A percentile compares a stretch with the other conserved stretches of the same genome.
phyloP scores from a whole-genome alignment of 768 basidiomycete species.

The Auriscalpium vulgare region DNA sequence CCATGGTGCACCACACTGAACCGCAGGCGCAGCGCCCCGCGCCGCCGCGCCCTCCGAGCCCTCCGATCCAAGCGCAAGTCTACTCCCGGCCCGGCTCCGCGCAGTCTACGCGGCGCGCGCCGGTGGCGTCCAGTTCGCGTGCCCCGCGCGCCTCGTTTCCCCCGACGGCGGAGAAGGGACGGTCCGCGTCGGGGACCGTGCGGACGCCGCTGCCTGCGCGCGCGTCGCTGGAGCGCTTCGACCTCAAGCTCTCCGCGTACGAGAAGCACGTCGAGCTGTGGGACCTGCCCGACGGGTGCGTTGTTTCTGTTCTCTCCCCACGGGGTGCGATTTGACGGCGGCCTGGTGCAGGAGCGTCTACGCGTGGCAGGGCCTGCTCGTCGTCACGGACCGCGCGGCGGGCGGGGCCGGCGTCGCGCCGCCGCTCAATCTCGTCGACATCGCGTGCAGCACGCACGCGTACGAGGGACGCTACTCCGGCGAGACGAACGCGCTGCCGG shows the following conservation, averaged over 20 bases:
- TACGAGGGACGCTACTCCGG: constrained; percentile 16
- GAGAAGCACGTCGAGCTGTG: constrained; percentile 13
- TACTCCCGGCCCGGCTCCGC: no score
- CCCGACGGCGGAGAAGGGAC: neutral
- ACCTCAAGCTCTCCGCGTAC: constrained; percentile 7
- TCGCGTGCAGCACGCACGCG: constrained; percentile 12
- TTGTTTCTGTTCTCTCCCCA: neutral
- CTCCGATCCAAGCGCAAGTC: neutral
- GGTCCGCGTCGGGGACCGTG: neutral
- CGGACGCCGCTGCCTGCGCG: neutral
- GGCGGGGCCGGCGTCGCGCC: neutral
- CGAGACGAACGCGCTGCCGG: constrained; percentile 12
- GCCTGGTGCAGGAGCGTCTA: constrained; percentile 1
- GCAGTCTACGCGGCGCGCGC: no score
- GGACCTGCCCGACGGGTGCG: constrained; percentile 13
- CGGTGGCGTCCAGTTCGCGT: neutral
- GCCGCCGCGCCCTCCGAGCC: neutral
- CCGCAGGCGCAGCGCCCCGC: neutral
- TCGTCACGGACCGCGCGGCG: constrained; percentile 10
- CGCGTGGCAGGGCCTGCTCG: constrained; percentile 11
- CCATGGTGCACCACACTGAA: neutral
- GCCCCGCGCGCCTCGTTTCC: neutral
- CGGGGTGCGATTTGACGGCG: neutral
- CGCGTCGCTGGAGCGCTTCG: constrained; percentile 10
- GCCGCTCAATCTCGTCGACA: constrained; percentile 2